Percentiles rank a stretch among this genome's conserved stretches.
Evolutionary conservation across 2,329 filamentous ascomycete species (phyloP).

Genomic region (Botrytis porri): DNA sequence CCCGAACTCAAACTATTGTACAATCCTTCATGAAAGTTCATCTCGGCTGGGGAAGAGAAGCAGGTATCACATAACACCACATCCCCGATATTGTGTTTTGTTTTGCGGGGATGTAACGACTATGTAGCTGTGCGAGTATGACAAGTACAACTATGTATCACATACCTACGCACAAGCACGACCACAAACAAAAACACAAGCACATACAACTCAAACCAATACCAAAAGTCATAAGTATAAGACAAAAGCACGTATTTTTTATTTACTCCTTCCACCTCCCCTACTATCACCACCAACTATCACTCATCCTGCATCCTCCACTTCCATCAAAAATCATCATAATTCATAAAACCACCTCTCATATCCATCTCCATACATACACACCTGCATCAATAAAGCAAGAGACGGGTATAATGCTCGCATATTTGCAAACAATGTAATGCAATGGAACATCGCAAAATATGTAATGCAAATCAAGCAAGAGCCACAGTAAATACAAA

Average conservation of each 20-base stretch:
- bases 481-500: neutral
- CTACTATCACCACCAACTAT: neutral
- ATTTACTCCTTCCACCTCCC: neutral
- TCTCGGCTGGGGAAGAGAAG: too few species aligned
- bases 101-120: neutral
- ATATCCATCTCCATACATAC: conserved; percentile 6
- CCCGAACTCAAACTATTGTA: too few species aligned
- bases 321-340: neutral
- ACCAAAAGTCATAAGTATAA: neutral
- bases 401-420: conserved; percentile 8
- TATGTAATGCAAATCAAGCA: neutral
- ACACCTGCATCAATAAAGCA: neutral
- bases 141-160: neutral
- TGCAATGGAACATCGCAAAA: neutral
- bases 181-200: neutral
- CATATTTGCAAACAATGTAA: neutral
- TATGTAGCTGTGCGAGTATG: neutral
- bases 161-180: neutral
- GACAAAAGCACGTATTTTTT: neutral
- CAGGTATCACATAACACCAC: neutral
- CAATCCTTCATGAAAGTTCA: too few species aligned
- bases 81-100: neutral
- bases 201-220: neutral
- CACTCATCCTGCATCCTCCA: neutral
- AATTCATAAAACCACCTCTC: conserved; percentile 10